Percentiles rank a stretch among this genome's conserved stretches.
phyloP scores from a whole-genome alignment of 2,329 filamentous ascomycete species.

The Cytospora piceicola region DNA sequence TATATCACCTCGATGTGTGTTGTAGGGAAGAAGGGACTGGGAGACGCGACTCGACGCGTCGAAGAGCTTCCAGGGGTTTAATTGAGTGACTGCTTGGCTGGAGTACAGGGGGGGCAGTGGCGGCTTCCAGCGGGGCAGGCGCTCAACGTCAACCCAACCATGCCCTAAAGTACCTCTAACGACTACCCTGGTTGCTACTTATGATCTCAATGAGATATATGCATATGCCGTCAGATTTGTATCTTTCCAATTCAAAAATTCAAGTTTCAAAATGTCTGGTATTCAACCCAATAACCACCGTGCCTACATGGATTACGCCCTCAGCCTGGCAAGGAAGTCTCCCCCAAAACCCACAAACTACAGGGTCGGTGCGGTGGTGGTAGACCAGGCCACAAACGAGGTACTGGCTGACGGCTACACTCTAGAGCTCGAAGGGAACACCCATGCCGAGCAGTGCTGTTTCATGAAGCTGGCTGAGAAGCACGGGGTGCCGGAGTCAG shows the following conservation, averaged over 20 bases:
- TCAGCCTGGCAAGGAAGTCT: conserved; percentile 76
- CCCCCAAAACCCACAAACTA: conserved; percentile 90
- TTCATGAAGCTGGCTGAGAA: conserved; percentile 70
- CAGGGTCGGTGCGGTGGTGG: conserved; percentile 88
- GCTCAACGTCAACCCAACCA: background rate
- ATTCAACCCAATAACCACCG: conserved; percentile 48
- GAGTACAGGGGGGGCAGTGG: background rate
- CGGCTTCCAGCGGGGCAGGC: conserved; percentile 3
- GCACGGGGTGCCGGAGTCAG: conserved; percentile 55
- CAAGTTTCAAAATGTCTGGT: conserved; percentile 23
- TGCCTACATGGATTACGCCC: conserved; percentile 68
- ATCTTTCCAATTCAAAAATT: background rate
- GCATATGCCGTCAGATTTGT: background rate
- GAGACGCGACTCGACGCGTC: conserved; percentile 22
- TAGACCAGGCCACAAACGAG: conserved; percentile 58
- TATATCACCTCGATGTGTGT: background rate
- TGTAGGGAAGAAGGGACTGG: background rate
- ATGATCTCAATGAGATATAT: background rate
- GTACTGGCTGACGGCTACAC: conserved; percentile 86
- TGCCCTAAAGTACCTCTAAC: background rate
- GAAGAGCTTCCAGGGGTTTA: conserved; percentile 9
- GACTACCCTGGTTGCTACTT: background rate
- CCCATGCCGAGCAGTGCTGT: conserved; percentile 94
- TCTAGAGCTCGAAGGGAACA: conserved; percentile 87
- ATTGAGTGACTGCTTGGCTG: conserved; percentile 12